A percentile compares a stretch with the other conserved stretches of the same genome.
Conservation (phyloP, 371 early-diverging fungal species). For the Mucor circinelloides region DNA sequence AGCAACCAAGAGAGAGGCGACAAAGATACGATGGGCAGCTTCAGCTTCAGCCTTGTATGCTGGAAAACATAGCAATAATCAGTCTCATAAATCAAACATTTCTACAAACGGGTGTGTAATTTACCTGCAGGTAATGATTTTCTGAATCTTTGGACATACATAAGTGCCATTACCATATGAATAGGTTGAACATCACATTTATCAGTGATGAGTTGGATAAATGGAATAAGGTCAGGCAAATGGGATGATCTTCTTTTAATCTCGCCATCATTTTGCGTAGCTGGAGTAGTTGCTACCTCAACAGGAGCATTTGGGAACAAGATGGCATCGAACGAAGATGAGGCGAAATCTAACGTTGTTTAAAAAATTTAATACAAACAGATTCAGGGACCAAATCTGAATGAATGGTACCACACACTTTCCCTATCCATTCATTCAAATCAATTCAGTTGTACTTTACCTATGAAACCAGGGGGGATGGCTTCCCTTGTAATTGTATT, state of each 20-base stretch:
- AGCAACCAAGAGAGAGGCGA: conserved; percentile 48
- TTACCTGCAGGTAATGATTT: conserved; percentile 42
- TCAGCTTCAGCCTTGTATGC: conserved; percentile 50
- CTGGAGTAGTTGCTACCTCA: neutral
- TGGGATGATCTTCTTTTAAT: conserved; percentile 33
- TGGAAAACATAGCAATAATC: neutral
- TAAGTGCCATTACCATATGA: conserved; percentile 50
- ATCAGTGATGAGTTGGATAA: conserved; percentile 49
- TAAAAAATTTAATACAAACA: neutral
- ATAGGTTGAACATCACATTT: conserved; percentile 48
- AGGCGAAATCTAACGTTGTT: conserved; percentile 42
- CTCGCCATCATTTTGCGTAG: neutral
- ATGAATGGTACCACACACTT: neutral
- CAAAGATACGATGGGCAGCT: conserved; percentile 57
- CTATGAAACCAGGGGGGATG: conserved; percentile 51
- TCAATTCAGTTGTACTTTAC: conserved; percentile 17
- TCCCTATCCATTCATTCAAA: neutral
- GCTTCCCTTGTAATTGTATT: conserved; percentile 16
- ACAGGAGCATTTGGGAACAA: conserved; percentile 26
- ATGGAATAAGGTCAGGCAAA: conserved; percentile 49
- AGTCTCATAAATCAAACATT: neutral
- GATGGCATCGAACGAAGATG: conserved; percentile 53
- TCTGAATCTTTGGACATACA: conserved; percentile 53
- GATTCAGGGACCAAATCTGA: conserved; percentile 6
- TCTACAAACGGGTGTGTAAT: neutral